Evolutionary conservation across 2,329 filamentous ascomycete species (phyloP), one percentile per base, ranked within the genome.

Genomic region (Truncatella angustata): DNA sequence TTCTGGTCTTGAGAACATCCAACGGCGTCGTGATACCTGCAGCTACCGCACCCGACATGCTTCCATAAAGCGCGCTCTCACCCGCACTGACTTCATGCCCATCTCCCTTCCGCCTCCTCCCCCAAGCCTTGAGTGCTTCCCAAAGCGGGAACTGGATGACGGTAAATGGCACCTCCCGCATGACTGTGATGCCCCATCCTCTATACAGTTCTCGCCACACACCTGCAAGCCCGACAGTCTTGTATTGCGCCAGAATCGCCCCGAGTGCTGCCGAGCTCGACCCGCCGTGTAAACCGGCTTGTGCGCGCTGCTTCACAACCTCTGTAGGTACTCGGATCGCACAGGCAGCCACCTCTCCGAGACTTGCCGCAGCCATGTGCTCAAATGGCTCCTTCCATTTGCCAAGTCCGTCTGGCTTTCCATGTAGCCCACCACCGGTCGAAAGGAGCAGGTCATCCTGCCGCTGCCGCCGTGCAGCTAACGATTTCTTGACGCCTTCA

Each of bases 141-240:
- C 94, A 99, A 57, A 99, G 80, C 42, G 94, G 94, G 68, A 99
- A 99, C 71, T 99, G 94, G 57, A 99, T 88, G 9, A 97, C 86
- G 3, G 95, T 97, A 65, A 99, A 99, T 4, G 94, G 94, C 55
- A 99, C 92, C 76, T 99, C 94, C 54, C 94, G 85, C 74, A 97
- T 87, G 49, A 99, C 86, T 2, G 94, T 99, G 61, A 97, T 91
- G 16, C 85, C 82, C 81, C 91, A 96, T 1, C 95, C 94, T 32
- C 94, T 81, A 71, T 99, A 99, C 51, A 99, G 72, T 72, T 97
- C 92, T 55, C 82, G 76, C 79, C 90, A 85, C 44, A 97, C 88
- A 23, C 84, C 73, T 3, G 55, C 30, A 2, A 87, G 40, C 0
- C 80, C 80, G 49, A 73, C 64, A 0, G 58, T 49, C 1, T 66